Conservation (phyloP, 306 rosid genomes). For the Prunus padus region DNA sequence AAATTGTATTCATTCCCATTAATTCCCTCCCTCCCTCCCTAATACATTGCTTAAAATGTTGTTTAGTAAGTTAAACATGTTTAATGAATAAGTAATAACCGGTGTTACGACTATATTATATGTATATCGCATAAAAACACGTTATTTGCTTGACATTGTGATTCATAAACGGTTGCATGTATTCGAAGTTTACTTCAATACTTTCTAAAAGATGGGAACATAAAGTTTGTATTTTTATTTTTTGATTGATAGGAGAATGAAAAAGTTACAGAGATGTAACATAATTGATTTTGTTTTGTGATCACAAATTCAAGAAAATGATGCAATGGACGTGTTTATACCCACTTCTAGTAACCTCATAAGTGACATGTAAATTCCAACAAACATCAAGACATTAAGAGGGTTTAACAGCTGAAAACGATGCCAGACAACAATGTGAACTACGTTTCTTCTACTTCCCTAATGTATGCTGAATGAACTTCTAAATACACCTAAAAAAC, state of each 20-base stretch:
- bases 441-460: neutral
- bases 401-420: neutral
- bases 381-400: neutral
- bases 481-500: no score
- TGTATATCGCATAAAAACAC: neutral
- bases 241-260: no score
- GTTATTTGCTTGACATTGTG: neutral
- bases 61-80: neutral
- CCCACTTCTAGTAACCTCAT: neutral
- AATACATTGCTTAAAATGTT: conserved; percentile 6
- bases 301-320: neutral
- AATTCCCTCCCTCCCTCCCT: neutral
- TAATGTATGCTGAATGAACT: neutral
- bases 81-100: neutral
- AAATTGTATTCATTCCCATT: neutral
- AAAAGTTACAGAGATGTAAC: neutral
- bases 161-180: neutral
- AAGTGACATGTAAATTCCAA: conserved; percentile 11
- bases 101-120: neutral
- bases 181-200: neutral
- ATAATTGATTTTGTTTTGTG: neutral
- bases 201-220: no score
- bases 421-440: neutral
- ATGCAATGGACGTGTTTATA: neutral
- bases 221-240: no score